phyloP scores from a whole-genome alignment of 2,329 filamentous ascomycete species.

The Aspergillus pseudoglaucus region DNA sequence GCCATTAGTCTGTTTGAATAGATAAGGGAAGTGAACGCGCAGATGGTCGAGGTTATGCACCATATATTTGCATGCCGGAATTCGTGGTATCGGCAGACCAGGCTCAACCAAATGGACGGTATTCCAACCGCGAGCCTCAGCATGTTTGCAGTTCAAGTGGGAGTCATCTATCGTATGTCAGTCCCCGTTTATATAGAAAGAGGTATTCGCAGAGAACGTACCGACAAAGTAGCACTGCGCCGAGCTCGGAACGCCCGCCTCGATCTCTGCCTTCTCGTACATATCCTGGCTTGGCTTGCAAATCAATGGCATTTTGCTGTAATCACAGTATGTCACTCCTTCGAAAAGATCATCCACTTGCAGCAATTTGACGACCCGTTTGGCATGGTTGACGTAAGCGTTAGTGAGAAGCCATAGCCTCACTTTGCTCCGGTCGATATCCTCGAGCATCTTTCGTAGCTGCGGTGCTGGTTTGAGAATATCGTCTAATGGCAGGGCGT shows the following conservation, averaged over 20 bases:
- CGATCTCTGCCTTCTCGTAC: constrained; percentile 81
- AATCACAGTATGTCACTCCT: constrained; percentile 92
- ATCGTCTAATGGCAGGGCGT: constrained; percentile 79
- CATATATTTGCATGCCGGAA: constrained; percentile 64
- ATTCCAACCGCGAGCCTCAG: constrained; percentile 76
- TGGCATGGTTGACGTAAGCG: constrained; percentile 83
- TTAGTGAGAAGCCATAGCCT: constrained; percentile 94
- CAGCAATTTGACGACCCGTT: constrained; percentile 72
- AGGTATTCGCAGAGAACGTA: constrained; percentile 41
- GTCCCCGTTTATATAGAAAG: constrained; percentile 9
- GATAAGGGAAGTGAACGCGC: constrained; percentile 67
- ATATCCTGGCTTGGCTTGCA: constrained; percentile 83
- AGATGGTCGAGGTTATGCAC: constrained; percentile 72
- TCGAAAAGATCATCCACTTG: constrained; percentile 86
- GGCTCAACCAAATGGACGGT: constrained; percentile 80
- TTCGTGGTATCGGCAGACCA: constrained; percentile 55
- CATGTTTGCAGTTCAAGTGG: constrained; percentile 69
- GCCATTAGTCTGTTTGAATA: constrained; percentile 59
- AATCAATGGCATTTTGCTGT: constrained; percentile 62
- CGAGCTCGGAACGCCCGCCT: constrained; percentile 63
- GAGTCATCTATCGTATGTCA: constrained; percentile 62
- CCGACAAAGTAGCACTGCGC: constrained; percentile 88
- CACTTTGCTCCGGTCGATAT: constrained; percentile 77
- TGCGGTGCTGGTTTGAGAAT: constrained; percentile 73
- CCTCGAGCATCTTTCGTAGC: constrained; percentile 68